Conservation (phyloP, 2,329 filamentous ascomycete species). For the Pezizomycotina sp. region DNA sequence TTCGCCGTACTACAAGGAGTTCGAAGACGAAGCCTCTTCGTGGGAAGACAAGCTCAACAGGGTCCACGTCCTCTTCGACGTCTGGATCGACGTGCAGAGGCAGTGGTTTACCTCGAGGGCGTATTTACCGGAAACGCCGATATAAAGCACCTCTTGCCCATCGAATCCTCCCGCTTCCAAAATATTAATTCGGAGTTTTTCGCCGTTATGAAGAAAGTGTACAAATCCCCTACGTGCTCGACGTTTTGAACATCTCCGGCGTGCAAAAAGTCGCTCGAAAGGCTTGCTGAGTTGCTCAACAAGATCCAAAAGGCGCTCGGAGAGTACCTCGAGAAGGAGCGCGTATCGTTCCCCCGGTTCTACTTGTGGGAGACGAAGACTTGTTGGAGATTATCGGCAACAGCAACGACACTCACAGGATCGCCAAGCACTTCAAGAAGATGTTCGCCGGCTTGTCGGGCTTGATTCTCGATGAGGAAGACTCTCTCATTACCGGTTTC, state of each 20-base stretch:
- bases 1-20: slow-evolving; percentile 98
- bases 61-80: slow-evolving; percentile 92
- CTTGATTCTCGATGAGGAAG: slow-evolving; percentile 77
- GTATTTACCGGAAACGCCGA: slow-evolving; percentile 98
- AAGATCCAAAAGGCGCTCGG: slow-evolving; percentile 98
- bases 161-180: slow-evolving; percentile 91
- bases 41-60: slow-evolving; percentile 98
- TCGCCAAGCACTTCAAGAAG: slow-evolving; percentile 98
- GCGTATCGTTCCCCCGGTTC: slow-evolving; percentile 93
- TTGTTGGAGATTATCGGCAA: slow-evolving; percentile 98
- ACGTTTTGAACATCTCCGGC: slow-evolving; percentile 87
- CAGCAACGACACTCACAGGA: slow-evolving; percentile 88
- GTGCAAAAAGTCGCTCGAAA: slow-evolving; percentile 91
- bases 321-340: slow-evolving; percentile 94
- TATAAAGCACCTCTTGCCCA: slow-evolving; percentile 92
- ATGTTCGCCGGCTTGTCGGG: slow-evolving; percentile 97
- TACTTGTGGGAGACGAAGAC: slow-evolving; percentile 98
- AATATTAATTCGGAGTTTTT: slow-evolving; percentile 99
- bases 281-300: slow-evolving; percentile 88
- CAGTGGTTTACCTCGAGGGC: slow-evolving; percentile 98
- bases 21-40: slow-evolving; percentile 86
- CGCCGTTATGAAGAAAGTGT: slow-evolving; percentile 98
- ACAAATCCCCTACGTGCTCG: slow-evolving; percentile 86
- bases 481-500: slow-evolving; percentile 75
- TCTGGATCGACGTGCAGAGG: slow-evolving; percentile 99